Evolutionary conservation across 805 yeast species (phyloP), one percentile per base, ranked within the genome.

Genomic region (Myxozyma udenii): DNA sequence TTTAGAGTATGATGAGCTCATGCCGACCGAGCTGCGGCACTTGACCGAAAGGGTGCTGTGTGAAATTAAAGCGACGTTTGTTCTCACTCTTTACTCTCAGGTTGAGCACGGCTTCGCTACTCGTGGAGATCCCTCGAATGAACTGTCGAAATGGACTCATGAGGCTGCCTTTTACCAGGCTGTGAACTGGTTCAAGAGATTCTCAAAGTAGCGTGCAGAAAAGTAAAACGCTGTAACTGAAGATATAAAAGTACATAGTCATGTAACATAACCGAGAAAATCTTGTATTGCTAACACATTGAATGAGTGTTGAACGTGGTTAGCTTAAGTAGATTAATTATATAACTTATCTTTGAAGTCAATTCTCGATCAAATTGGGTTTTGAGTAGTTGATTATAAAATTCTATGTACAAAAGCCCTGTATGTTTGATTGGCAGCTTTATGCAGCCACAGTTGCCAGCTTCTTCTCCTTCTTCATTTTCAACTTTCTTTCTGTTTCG

Each of bases 101-200:
- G 83, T 78, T 21, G 18, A 65, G 2, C 96, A 89, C 66, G 96
- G 96, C 0, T 89, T 73, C 67, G 79, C 95, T 18, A 81, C 78
- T 39, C 84, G 86, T 70, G 95, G 95, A 51, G 95, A 89, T 65
- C 57, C 76, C 30, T 55, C 71, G 9, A 70, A 72, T 53, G 83
- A 84, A 21, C 66, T 61, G 30, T 78, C 78, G 50, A 74, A 67
- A 60, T 82, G 81, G 60, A 88, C 95, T 37, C 81, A 77, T 67
- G 85, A 84, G 56, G 84, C 83, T 73, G 74, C 83, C 1, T 69
- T 84, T 37, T 32, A 55, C n/a, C 58, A 54, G 52, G 58, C 58
- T 19, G 50, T 52, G 19, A 28, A 44, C 32, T 54, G 58, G 58
- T 54, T 54, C 47, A 46, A 44, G 33, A 32, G 58, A 16, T 54